Base-by-base conservation (phyloP, 169 alveolate species). In the Cryptosporidium felis region DNA sequence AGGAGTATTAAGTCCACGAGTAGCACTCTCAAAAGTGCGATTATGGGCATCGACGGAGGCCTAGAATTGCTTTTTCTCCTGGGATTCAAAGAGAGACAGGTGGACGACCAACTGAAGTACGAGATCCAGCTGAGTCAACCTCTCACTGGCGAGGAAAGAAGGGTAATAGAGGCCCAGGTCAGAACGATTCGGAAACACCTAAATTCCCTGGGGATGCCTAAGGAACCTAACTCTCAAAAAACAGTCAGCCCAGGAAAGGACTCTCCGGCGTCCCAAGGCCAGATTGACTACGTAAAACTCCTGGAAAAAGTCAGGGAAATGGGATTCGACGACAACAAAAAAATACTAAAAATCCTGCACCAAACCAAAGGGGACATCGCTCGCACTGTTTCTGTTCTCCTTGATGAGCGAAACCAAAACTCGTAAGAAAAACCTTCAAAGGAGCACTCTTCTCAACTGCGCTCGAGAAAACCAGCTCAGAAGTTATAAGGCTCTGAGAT, bases 1-100 rank as follows among this genome's bases (percentile, higher is more conserved):
- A 74, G 85, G 56, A 74, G 74, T 38, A 74, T 74, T 51, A 74
- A 74, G 16, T 51, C 85, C 3, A 47, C 85, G 40, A 74, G 85
- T 32, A 74, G 56, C 41, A 56, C 67, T 5, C 59, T 74, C 21
- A 49, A 32, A 26, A 74, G 28, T 49, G 65, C 34, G 8, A 9
- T 74, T 21, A 36, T 51, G 67, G 41, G 67, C 4, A 47, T 74
- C 51, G 85, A 74, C 38, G 85, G 38, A 56, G 85, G 85, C 9
- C 38, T 74, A 18, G 67, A 74, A 2, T n/a, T 74, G 16, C 42
- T 74, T 8, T 49, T 53, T 36, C 14, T 47, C 16, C 5, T 49
- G 16, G 85, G 85, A 38, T 74, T 74, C 45, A 51, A 53, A 0
- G 85, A 74, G 32, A 56, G 21, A 14, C 40, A 30, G 4, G 53